These are phyloP conservation scores for Lecanosticta acicola DNA, from an alignment of 2,329 filamentous ascomycete genomes.

Conservation along the genomic window DNA sequence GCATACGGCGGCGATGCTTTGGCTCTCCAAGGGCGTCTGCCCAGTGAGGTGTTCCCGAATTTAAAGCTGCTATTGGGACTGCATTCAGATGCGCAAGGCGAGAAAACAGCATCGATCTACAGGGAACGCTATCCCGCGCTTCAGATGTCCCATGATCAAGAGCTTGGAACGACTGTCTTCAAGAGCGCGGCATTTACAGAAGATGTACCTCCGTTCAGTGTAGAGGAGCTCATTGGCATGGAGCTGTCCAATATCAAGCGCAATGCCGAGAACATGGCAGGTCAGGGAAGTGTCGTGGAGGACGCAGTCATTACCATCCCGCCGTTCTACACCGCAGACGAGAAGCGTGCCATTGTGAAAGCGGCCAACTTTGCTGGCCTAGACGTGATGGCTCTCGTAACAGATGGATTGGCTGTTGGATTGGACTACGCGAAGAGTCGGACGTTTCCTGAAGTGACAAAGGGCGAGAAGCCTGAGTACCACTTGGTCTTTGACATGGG, in stretches of 20 bases:
- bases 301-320: constrained; percentile 87
- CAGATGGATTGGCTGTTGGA: constrained; percentile 85
- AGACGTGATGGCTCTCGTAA: constrained; percentile 76
- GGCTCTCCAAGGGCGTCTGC: constrained; percentile 79
- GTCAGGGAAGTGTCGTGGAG: constrained; percentile 65
- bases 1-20: constrained; percentile 89
- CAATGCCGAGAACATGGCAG: constrained; percentile 80
- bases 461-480: constrained; percentile 80
- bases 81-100: constrained; percentile 41
- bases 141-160: constrained; percentile 56
- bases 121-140: constrained; percentile 71
- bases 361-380: constrained; percentile 85
- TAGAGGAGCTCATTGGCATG: constrained; percentile 95
- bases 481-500: constrained; percentile 98
- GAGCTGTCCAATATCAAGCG: constrained; percentile 84
- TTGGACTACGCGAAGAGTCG: constrained; percentile 91
- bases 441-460: constrained; percentile 77
- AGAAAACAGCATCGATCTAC: constrained; percentile 63
- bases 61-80: constrained; percentile 86
- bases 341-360: constrained; percentile 77
- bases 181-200: constrained; percentile 70
- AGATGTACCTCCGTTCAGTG: constrained; percentile 58
- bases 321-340: constrained; percentile 81
- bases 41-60: constrained; percentile 90
- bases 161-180: constrained; percentile 69